Conservation (phyloP, 768 basidiomycete genomes). For the Lenzites betulinus region DNA sequence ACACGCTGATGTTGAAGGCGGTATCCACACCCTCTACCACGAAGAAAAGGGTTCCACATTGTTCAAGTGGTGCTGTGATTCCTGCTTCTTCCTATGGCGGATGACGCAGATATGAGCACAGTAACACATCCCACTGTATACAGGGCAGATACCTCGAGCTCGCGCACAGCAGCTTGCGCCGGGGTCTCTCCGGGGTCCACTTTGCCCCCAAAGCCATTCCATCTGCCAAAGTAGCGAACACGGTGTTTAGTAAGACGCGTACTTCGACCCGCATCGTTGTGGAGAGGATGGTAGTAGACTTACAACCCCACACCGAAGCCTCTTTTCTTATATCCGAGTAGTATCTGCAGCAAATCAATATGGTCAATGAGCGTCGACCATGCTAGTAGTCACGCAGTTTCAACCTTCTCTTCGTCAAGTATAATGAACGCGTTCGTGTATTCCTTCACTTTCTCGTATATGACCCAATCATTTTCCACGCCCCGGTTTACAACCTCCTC, state of each 20-base stretch:
- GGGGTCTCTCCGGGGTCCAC: conserved; percentile 74
- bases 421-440: conserved; percentile 74
- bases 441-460: conserved; percentile 41
- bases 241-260: neutral
- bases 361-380: too few species aligned
- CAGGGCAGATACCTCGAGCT: conserved; percentile 49
- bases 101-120: neutral
- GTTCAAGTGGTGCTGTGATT: conserved; percentile 61
- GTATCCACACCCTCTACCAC: conserved; percentile 51
- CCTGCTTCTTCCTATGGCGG: conserved; percentile 77
- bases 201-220: conserved; percentile 91
- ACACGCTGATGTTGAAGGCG: conserved; percentile 76
- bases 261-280: too few species aligned
- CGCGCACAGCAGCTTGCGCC: conserved; percentile 73
- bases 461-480: conserved; percentile 44
- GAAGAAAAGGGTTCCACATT: conserved; percentile 70
- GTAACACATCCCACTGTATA: neutral
- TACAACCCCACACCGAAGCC: conserved; percentile 71
- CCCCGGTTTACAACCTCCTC: conserved; percentile 12
- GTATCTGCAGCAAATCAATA: conserved; percentile 51
- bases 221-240: conserved; percentile 59
- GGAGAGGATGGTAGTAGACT: too few species aligned
- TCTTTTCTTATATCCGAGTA: conserved; percentile 79
- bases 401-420: conserved; percentile 42
- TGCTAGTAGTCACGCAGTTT: neutral